Conservation (phyloP, 2,329 filamentous ascomycete genomes). For the Anthostomella pinea region DNA sequence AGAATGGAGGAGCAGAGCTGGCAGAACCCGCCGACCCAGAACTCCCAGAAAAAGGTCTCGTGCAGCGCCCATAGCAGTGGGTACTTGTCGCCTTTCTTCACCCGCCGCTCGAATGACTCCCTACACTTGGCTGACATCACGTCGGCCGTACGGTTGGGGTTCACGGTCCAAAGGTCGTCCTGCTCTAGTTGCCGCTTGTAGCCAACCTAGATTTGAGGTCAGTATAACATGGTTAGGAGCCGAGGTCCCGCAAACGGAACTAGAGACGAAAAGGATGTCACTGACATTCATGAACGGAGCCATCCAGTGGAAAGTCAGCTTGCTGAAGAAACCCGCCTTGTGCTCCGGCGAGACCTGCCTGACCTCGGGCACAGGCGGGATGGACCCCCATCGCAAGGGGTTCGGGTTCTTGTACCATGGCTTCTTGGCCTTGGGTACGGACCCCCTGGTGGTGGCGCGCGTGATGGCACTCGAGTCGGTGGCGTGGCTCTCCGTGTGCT, state of each 20-base stretch:
- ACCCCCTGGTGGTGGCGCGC: conserved; percentile 37
- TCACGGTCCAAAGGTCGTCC: conserved; percentile 86
- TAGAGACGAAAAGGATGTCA: conserved; percentile 13
- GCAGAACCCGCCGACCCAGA: conserved; percentile 78
- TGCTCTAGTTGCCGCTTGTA: conserved; percentile 81
- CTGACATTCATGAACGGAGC: conserved; percentile 75
- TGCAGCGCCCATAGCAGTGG: conserved; percentile 78
- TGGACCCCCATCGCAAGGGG: conserved; percentile 57
- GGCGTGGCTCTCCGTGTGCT: conserved; percentile 49
- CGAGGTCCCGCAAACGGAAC: not conserved
- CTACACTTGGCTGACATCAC: conserved; percentile 65
- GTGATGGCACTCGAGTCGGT: conserved; percentile 52
- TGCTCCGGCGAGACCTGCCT: conserved; percentile 63
- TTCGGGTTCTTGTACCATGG: conserved; percentile 64
- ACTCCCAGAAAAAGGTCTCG: conserved; percentile 82
- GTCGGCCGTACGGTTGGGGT: conserved; percentile 73
- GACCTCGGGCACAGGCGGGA: conserved; percentile 54
- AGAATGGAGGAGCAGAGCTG: conserved; percentile 70
- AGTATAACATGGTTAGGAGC: conserved; percentile 1
- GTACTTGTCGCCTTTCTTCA: conserved; percentile 64
- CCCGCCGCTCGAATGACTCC: conserved; percentile 66
- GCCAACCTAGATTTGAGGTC: conserved; percentile 56
- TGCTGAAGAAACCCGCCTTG: conserved; percentile 69
- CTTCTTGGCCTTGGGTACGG: conserved; percentile 38
- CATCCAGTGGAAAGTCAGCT: conserved; percentile 87